Conservation (phyloP, 257 asterid genomes). For the Capsicum baccatum region DNA sequence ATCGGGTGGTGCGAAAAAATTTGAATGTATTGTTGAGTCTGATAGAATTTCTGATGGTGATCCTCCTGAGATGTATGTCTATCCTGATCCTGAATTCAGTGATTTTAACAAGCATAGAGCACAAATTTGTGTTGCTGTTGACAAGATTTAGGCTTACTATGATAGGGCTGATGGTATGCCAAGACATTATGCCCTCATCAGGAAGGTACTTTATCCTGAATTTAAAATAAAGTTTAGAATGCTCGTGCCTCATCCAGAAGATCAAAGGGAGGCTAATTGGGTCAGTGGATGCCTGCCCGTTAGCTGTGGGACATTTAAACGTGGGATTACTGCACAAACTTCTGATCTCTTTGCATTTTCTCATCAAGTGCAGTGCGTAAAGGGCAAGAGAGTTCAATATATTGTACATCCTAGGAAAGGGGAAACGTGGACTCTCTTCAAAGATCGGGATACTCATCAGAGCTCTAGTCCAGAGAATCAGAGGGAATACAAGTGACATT, state of each 20-base stretch:
- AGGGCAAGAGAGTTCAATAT: conserved; percentile 46
- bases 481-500: too few relatives aligned
- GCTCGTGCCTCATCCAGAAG: background rate
- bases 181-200: conserved; percentile 67
- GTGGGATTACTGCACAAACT: conserved; percentile 35
- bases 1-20: conserved; percentile 28
- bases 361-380: conserved; percentile 44
- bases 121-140: conserved; percentile 44
- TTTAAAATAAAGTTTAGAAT: background rate
- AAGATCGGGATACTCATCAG: too few relatives aligned
- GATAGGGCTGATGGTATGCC: conserved; percentile 69
- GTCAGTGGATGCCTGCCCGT: conserved; percentile 48
- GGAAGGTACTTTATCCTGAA: conserved; percentile 34
- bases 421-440: too few relatives aligned
- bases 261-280: conserved; percentile 37
- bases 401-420: too few relatives aligned
- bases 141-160: conserved; percentile 77
- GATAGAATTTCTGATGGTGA: conserved; percentile 32
- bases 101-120: conserved; percentile 61
- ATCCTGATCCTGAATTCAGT: conserved; percentile 66
- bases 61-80: background rate
- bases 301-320: conserved; percentile 65
- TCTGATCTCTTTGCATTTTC: conserved; percentile 48
- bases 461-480: too few relatives aligned
- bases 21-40: conserved; percentile 46